Evolutionary conservation across 2,329 filamentous ascomycete genomes (phyloP), one percentile per base, ranked within the genome.

Genomic region (Ophiostoma angusticollis): DNA sequence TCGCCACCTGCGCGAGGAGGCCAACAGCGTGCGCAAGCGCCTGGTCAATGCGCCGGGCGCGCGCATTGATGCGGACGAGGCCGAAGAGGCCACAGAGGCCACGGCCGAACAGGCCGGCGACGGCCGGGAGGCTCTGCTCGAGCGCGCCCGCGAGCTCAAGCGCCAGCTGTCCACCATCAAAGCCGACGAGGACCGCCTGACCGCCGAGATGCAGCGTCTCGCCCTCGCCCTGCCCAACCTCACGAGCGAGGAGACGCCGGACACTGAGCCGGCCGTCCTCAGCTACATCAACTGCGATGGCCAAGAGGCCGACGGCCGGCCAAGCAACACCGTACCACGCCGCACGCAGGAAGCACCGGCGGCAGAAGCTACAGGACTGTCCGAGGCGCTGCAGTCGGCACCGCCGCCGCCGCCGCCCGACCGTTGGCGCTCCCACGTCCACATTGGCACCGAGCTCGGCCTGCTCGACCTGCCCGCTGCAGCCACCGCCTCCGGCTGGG

Each of bases 381-480:
- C 40, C 11, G 49, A 52, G 22, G 49, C 47, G 47, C 25, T 48
- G 16, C 27, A 17, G 8, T 24, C 22, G 18, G 29, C 4, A 22
- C 23, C 45, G 13, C 51, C 2, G 11, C 36, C 14, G n/a, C 8
- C 13, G 43, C 49, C 59, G 3, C 61, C 65, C 47, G 60, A 63
- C 41, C 61, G 71, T 6, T 78, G 71, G 71, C 69, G 75, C 30
- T 89, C 83, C 0, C 87, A 95, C 57, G 81, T 91, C 7, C 73
- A 89, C 49, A 89, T 98, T 49, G 91, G 91, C 23, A 68, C 76
- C 5, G 75, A 86, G 53, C 72, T 98, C n/a, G 78, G 80, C 24
- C 70, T 98, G n/a, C 67, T 98, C 37, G 89, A 98, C 62, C 95
- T 98, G 54, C 68, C 80, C 5, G 78, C 72, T 43, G 85, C 86